Evolutionary conservation across 1,139 yeast genomes (phyloP).

Genomic region (Kurtzmaniella quercitrusa): DNA sequence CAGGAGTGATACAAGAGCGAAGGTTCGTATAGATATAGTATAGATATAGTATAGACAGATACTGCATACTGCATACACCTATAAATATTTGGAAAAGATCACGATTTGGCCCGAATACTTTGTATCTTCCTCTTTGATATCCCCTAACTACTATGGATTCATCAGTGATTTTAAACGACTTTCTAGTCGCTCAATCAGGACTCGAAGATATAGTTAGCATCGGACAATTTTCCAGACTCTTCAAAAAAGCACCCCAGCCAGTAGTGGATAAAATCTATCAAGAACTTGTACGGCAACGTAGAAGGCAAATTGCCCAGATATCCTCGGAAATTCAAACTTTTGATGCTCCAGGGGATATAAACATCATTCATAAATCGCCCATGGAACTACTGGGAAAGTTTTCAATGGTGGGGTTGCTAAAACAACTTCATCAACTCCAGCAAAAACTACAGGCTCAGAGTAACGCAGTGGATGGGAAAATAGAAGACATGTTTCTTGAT

Average conservation of each 20-base stretch:
- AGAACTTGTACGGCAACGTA: constrained; percentile 19
- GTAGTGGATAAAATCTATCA: constrained; percentile 15
- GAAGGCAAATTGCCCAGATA: constrained; percentile 10
- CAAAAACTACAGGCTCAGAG: constrained; percentile 10
- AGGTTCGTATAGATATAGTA: no score
- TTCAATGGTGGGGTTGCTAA: constrained; percentile 13
- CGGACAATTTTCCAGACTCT: constrained; percentile 10
- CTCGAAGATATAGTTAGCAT: constrained; percentile 10
- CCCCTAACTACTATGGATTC: no score
- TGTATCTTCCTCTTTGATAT: no score
- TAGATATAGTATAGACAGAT: no score
- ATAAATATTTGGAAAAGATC: no score
- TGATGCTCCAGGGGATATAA: constrained; percentile 1
- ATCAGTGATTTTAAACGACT: constrained; percentile 10
- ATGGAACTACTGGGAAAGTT: constrained; percentile 4
- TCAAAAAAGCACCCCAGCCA: constrained; percentile 5
- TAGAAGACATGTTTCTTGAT: constrained; percentile 13
- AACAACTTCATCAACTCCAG: constrained; percentile 13
- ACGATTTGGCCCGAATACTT: no score
- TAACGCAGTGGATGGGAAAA: constrained; percentile 12
- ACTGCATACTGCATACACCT: no score
- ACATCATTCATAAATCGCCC: background rate
- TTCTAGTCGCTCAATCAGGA: constrained; percentile 10
- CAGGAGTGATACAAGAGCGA: no score
- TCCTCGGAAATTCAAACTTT: constrained; percentile 17